phyloP scores from a whole-genome alignment of 2,329 filamentous ascomycete species.

The Macrophomina pseudophaseolina region DNA sequence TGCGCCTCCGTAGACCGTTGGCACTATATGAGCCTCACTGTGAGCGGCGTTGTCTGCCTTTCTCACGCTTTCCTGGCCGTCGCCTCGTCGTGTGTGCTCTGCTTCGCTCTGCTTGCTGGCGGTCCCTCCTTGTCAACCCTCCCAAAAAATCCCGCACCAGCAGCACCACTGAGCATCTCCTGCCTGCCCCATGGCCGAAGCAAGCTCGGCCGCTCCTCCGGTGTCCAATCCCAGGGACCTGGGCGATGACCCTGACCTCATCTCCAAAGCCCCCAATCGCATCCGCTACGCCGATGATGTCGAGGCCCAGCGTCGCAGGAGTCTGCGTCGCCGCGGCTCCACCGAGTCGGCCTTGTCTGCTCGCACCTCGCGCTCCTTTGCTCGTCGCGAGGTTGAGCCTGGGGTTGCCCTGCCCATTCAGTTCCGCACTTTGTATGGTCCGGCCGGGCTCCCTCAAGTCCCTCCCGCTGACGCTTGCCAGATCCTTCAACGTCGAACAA shows the following conservation, averaged over 20 bases:
- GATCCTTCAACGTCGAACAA: conserved; percentile 50
- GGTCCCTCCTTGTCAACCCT: background rate
- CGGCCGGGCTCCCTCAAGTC: background rate
- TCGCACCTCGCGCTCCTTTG: conserved; percentile 43
- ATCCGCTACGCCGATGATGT: conserved; percentile 43
- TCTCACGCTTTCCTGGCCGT: background rate
- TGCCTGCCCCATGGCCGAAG: background rate
- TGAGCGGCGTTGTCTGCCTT: too few species aligned
- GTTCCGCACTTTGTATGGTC: conserved; percentile 46
- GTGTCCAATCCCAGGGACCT: background rate
- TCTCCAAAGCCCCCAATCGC: conserved; percentile 27
- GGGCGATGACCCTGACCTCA: conserved; percentile 5
- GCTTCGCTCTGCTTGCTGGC: background rate
- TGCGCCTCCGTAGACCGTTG: background rate
- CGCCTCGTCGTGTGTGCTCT: background rate
- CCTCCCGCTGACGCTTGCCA: conserved; percentile 25
- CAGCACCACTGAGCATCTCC: background rate
- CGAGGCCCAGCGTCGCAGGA: conserved; percentile 36
- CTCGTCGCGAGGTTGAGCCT: conserved; percentile 48
- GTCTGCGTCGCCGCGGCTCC: conserved; percentile 28
- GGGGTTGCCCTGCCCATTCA: conserved; percentile 50
- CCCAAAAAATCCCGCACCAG: background rate
- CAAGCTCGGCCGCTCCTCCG: background rate
- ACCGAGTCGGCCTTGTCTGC: conserved; percentile 37
- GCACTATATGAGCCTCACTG: background rate